Evolutionary conservation across 73 alveolate species (phyloP).

Genomic region (Paraurostyla sp.): DNA sequence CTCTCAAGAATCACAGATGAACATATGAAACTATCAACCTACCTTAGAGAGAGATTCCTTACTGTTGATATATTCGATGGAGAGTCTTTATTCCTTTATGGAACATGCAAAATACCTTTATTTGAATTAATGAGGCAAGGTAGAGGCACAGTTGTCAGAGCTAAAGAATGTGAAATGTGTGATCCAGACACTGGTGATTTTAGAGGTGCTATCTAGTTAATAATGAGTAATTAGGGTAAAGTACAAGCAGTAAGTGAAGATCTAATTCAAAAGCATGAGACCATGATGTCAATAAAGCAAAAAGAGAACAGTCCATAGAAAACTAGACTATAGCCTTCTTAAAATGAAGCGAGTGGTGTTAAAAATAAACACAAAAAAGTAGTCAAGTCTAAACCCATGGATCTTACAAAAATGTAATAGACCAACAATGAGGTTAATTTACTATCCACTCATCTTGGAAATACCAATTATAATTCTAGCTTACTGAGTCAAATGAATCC

Average conservation of each 20-base stretch:
- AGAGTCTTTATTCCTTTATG: constrained; percentile 79
- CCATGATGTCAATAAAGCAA: too few species aligned
- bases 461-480: neutral
- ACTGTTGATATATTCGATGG: constrained; percentile 86
- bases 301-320: neutral
- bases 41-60: constrained; percentile 55
- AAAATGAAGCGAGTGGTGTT: neutral
- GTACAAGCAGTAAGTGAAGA: neutral
- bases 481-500: constrained; percentile 18
- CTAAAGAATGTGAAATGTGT: constrained; percentile 75
- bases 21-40: constrained; percentile 58
- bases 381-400: constrained; percentile 71
- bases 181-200: constrained; percentile 60
- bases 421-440: neutral
- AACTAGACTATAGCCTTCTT: constrained; percentile 31
- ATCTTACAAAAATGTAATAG: constrained; percentile 10
- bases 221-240: constrained; percentile 51
- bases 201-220: constrained; percentile 29
- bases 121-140: constrained; percentile 76
- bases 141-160: constrained; percentile 62
- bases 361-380: constrained; percentile 60
- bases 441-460: neutral
- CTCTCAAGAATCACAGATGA: constrained; percentile 33
- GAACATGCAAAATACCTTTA: constrained; percentile 78
- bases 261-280: neutral